Evolutionary conservation across 73 alveolate species (phyloP), one percentile per base, ranked within the genome.

Genomic region (Uronychia setigera): DNA sequence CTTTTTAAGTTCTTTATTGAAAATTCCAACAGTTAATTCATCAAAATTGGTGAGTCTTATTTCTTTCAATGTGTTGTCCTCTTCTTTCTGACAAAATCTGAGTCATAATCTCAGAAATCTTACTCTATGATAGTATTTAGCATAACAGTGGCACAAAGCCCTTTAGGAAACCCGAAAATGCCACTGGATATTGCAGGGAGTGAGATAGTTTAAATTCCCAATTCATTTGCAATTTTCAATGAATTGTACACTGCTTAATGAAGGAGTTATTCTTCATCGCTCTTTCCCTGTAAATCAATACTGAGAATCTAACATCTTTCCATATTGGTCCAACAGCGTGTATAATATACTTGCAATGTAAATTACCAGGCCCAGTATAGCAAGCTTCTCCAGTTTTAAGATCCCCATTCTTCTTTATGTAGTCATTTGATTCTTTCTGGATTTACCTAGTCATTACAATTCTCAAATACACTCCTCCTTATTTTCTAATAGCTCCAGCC

Each of bases 311-410:
- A 11, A 5, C 67, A 11, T 19, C 67, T 30, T 29, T 33, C 27
- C 34, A 59, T 31, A 84, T 83, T 33, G 99, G 99, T 5, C 99
- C 98, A 76, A 93, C 98, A 31, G 97, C 94, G 59, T 93, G 97
- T 29, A 95, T 92, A 14, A 95, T 82, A 80, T 86, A 83, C 85
- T 94, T 92, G 91, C 97, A 95, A 32, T 96, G 96, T 79, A 95
- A 94, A 79, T 85, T 81, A 60, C 96, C 96, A 14, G 96, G 93
- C 58, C 89, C 86, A 26, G 98, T 92, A 31, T 84, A 80, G 75
- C 87, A 87, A 58, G 94, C 93, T 31, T 81, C 87, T 26, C 99
- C 99, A n/a, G 91, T 78, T 25, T 60, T 31, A 1, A 81, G 31
- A 1, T 29, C 29, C 26, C 89, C 85, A n/a, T 81, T n/a, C 80